Conservation (phyloP, 768 basidiomycete genomes). For the Pleurotus citrinopileatus region DNA sequence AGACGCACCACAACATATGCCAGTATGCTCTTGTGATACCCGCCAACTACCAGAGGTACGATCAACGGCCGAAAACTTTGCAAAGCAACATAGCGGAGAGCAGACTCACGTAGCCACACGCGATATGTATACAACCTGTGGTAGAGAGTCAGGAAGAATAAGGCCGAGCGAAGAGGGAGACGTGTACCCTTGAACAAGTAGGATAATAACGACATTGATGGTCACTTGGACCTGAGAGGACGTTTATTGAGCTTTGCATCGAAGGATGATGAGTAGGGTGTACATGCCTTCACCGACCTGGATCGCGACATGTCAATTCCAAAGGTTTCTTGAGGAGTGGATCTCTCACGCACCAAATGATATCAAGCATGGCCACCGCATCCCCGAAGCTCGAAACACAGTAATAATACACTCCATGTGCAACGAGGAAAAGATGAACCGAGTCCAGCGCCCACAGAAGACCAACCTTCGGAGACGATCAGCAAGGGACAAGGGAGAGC, state of each 20-base stretch:
- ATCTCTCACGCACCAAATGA: constrained; percentile 2
- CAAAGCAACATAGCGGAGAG: neutral
- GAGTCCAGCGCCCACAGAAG: constrained; percentile 23
- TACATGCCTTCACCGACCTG: neutral
- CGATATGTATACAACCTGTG: constrained; percentile 4
- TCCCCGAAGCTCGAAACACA: constrained; percentile 21
- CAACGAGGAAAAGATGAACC: constrained; percentile 23
- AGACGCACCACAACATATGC: constrained; percentile 3
- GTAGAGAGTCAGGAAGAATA: neutral
- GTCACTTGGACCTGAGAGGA: constrained; percentile 17
- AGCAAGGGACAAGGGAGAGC: neutral
- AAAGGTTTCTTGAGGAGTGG: neutral
- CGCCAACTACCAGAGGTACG: neutral
- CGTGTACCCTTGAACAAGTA: constrained; percentile 23
- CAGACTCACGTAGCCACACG: constrained; percentile 5
- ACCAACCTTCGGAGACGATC: neutral
- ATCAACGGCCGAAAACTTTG: neutral
- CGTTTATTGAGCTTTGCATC: neutral
- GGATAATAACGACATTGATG: constrained; percentile 23
- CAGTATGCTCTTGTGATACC: neutral
- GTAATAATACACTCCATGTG: constrained; percentile 26
- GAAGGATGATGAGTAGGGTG: neutral
- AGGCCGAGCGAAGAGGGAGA: neutral
- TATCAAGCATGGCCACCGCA: neutral
- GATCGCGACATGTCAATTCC: neutral